Base-by-base conservation (phyloP, 768 basidiomycete species). In the Kwoniella heveanensis region DNA sequence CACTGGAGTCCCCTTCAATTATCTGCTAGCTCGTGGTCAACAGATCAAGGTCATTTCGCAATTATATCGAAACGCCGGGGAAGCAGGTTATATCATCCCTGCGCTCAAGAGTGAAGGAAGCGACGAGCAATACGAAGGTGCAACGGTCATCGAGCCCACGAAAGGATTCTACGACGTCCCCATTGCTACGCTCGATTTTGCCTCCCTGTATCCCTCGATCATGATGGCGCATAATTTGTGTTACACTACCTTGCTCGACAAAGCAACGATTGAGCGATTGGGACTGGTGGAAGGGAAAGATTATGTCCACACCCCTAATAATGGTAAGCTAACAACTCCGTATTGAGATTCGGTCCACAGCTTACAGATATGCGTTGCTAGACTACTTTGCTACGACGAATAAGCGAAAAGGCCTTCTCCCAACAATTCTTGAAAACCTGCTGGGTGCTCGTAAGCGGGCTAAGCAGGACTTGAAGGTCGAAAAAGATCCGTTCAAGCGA, bases 191-290 rank as follows among this genome's bases (percentile, higher is more conserved):
- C 86, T 99, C 51, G 96, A 99, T 85, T 99, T 99, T 82, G 93
- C 92, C 62, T 97, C 94, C 1, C 84, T 99, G 65, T 99, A 99
- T 80, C 96, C 96, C 2, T 98, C 96, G 0, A 98, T 99, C 81
- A 99, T 99, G 96, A 97, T 97, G 94, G 96, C 95, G 1, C 96
- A 99, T 80, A 99, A 99, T 77, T 83, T 99, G 0, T 99, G 96
- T 79, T 99, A 98, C 76, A 97, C 96, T 0, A 97, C 96, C 0
- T 83, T 98, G n/a, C 79, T 97, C 37, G 91, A 96, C 66, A 89
- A 87, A 77, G 48, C 62, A 5, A 89, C 88, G 0, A 88, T 95
- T 13, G 89, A 92, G 21, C 85, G 90, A 21, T 82, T 98, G 15
- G 81, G 83, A 8, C 83, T 98, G 21, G 85, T 86, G 32, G 91